Evolutionary conservation across 1,139 yeast species (phyloP), one percentile per base, ranked within the genome.

Genomic region (Barnettozyma hawaiiensis): DNA sequence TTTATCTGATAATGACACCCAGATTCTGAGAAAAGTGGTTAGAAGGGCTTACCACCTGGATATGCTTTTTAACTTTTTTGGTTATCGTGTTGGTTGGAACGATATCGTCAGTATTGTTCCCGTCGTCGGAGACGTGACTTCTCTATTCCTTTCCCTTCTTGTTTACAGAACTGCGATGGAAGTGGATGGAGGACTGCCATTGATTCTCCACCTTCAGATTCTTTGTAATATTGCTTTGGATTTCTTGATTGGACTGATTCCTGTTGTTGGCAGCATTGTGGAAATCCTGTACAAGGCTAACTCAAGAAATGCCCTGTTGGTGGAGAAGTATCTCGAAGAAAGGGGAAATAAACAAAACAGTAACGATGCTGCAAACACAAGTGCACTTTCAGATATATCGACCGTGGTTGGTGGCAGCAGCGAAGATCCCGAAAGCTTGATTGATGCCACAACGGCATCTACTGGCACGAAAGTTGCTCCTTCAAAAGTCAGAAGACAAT

Each of bases 41-140:
- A 66, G 77, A 39, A 68, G 76, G 45, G 90, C 85, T 2, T 81
- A 82, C 57, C 67, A 78, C 40, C 62, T 82, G 49, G 95, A 85
- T 57, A 70, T 81, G 57, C 71, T 73, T 45, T 73, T 83, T 59
- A 70, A 74, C 44, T n/a, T 43, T 11, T 76, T 84, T 58, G 92
- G 94, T 1, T 57, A 78, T 22, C 64, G 85, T 37, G 55, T 81
- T 31, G 95, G 95, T 3, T 81, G 87, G 84, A 73, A 83, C 2
- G 85, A 84, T 2, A 50, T 85, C 12, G 73, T 85, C 47, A 90
- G 90, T 2, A 55, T 85, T 12, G 55, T 85, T 24, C 95, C 95
- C 2, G 58, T 70, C 61, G 61, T 79, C 20, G 89, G 89, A 7
- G 81, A 77, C 51, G 35, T 73, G 7, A 60, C 80, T 43, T 73